Evolutionary conservation across 2,329 filamentous ascomycete species (phyloP), one percentile per base, ranked within the genome.

Genomic region (Colletotrichum sublineola): DNA sequence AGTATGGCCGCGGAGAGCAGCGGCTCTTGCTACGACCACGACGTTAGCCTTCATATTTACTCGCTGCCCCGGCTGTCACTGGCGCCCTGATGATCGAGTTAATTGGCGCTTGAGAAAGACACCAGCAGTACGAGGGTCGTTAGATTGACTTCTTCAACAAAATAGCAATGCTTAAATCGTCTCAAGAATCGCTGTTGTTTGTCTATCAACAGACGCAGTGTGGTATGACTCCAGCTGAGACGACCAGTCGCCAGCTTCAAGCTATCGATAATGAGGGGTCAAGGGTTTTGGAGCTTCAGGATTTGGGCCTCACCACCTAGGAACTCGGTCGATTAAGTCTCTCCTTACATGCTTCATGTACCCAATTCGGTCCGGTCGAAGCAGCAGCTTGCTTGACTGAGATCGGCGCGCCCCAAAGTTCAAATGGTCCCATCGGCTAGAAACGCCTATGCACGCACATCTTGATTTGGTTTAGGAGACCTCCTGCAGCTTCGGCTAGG

Each of bases 201-300:
- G 14, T 42, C 52, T 14, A 8, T n/a, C 24, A 33, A n/a, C 29
- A 40, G 4, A 33, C 7, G 6, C 20, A 20, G 2, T 9, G 2
- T 9, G 15, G 33, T 29, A 67, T 33, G 38, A 24, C n/a, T 48
- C 33, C n/a, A 36, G 44, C 20, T 40, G 7, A 40, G 18, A 38
- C 12, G 42, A 18, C 33, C 64, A 62, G 46, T 18, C 52, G 33
- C 52, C 24, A 44, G 57, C 42, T 71, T 38, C 18, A 4, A 2
- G 24, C 12, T 6, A 8, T 9, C 14, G 24, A 12, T 5, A 48
- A 58, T 46, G 66, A 64, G 66, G 69, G 66, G 66, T 69, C 65
- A 72, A 66, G 66, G 66, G 66, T 69, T 72, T 72, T 60, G 69
- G 60, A 68, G 69, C 66, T 69, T 60, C 38, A 72, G 60, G 65